Evolutionary conservation across 2,329 filamentous ascomycete species (phyloP).

Genomic region (Bisporella sp.): DNA sequence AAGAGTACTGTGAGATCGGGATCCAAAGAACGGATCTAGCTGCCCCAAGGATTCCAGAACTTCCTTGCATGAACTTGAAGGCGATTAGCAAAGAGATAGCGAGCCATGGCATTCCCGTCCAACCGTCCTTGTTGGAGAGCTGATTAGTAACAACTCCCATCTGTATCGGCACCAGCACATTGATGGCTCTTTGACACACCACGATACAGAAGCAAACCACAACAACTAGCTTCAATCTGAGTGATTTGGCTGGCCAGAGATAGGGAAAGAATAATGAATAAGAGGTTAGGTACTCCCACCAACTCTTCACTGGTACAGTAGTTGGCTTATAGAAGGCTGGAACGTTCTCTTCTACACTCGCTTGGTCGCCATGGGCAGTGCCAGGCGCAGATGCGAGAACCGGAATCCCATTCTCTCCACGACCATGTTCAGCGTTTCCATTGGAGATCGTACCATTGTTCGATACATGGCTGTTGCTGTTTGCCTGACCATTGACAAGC

Average conservation of each 20-base stretch:
- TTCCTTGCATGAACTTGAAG: constrained; percentile 78
- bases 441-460: constrained; percentile 32
- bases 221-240: constrained; percentile 69
- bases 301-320: constrained; percentile 78
- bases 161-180: constrained; percentile 78
- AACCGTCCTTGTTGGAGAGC: constrained; percentile 51
- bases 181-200: constrained; percentile 73
- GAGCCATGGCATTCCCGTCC: constrained; percentile 54
- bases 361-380: constrained; percentile 33
- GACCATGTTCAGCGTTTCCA: background rate
- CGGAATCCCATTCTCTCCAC: background rate
- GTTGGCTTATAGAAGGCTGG: constrained; percentile 85
- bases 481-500: constrained; percentile 37
- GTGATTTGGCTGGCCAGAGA: constrained; percentile 83
- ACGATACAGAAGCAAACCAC: constrained; percentile 77
- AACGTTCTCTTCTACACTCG: constrained; percentile 48
- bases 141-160: constrained; percentile 73
- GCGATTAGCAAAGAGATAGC: constrained; percentile 70
- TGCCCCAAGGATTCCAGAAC: constrained; percentile 80
- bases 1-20: constrained; percentile 93
- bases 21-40: constrained; percentile 85
- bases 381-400: constrained; percentile 21
- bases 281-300: constrained; percentile 92
- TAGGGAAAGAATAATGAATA: constrained; percentile 96
- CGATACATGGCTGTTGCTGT: constrained; percentile 24